These are phyloP conservation scores for Orobanche coerulescens DNA, from an alignment of 257 asterid genomes.

Conservation along the genomic window DNA sequence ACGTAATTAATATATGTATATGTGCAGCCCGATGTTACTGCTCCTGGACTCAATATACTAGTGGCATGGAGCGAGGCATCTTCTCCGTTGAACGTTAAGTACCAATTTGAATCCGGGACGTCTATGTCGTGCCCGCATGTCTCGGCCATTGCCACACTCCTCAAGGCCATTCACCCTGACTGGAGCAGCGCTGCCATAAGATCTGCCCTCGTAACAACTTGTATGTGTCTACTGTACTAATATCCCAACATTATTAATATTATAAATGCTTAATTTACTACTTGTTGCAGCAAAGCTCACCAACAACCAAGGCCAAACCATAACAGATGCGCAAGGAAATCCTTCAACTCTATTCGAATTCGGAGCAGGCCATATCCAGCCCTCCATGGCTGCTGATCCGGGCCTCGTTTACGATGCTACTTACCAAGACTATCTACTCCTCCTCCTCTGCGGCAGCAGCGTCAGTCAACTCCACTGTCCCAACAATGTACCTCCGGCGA, in stretches of 20 bases:
- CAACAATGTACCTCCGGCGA: too few species aligned
- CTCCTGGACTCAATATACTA: conserved; percentile 36
- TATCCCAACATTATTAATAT: background rate
- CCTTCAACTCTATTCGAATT: conserved; percentile 32
- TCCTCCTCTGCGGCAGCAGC: too few species aligned
- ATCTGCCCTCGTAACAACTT: conserved; percentile 41
- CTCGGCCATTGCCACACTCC: conserved; percentile 24
- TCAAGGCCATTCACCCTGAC: conserved; percentile 30
- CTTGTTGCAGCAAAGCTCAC: conserved; percentile 18
- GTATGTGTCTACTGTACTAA: background rate
- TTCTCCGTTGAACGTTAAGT: conserved; percentile 24
- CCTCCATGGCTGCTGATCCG: conserved; percentile 44
- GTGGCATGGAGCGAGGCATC: conserved; percentile 41
- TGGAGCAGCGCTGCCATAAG: conserved; percentile 40
- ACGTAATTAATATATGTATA: too few species aligned
- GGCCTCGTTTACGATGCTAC: conserved; percentile 46
- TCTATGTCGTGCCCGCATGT: conserved; percentile 49
- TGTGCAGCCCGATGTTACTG: conserved; percentile 38
- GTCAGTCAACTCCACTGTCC: too few species aligned
- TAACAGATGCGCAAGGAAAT: conserved; percentile 28
- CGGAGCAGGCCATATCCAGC: conserved; percentile 47
- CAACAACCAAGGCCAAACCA: conserved; percentile 26
- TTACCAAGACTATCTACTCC: conserved; percentile 34
- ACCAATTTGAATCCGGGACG: conserved; percentile 27
- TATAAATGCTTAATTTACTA: too few species aligned